Evolutionary conservation across 352 stramenopile genomes (phyloP), one percentile per base, ranked within the genome.

Genomic region (Globisporangium acanthophoron): DNA sequence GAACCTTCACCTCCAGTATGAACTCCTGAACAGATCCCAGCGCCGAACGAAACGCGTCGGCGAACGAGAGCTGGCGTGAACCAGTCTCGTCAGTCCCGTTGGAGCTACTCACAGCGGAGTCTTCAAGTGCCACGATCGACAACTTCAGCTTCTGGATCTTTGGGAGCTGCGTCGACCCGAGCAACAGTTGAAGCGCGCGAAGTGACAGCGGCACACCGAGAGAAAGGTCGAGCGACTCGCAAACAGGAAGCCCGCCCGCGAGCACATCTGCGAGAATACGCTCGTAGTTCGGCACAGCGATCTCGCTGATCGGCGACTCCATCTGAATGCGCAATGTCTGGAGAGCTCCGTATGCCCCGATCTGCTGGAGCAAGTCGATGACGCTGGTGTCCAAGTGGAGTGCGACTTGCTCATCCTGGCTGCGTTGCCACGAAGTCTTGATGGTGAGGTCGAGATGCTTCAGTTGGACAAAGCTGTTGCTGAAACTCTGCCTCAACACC

Each of bases 381-480:
- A 76, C 46, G 11, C 49, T 49, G 8, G 58, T 56, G 16, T 69
- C 65, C 16, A 76, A 44, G 8, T 6, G 3, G 27, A 47, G 35
- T 54, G 43, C 40, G 56, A 27, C 21, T 52, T 58, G 6, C 39
- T 49, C 11, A 52, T 41, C 33, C 15, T 39, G 18, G 35, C 20
- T 51, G 24, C 20, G 31, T 1, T 18, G 11, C 48, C 9, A 16
- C 15, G n/a, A 16, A 11, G 24, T 20, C 20, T 54, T 48, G 13
- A 65, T 47, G 7, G 44, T 33, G 29, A 88, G 44, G 8, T 89
- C 75, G 31, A 89, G 65, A 48, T 78, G 58, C 47, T 79, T 76
- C 15, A 89, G 50, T 49, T 86, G 73, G 50, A 72, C 59, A 49
- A 87, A 74, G 1, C 64, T 69, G 45, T 67, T 70, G 64, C 78